phyloP scores from a whole-genome alignment of 208 protist species.

The Naegleria gruberi region DNA sequence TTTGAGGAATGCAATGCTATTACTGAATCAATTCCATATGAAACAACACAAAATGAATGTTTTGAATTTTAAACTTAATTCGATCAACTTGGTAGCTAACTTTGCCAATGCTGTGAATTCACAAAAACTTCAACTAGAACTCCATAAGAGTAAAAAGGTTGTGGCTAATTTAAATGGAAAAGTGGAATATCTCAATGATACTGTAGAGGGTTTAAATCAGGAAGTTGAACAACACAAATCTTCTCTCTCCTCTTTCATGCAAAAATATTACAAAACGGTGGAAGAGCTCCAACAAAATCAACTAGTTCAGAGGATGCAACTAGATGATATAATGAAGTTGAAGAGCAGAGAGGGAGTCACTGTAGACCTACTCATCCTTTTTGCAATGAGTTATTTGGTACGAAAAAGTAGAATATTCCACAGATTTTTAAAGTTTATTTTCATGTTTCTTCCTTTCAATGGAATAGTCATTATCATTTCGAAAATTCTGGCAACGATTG shows the following conservation, averaged over 20 bases:
- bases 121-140: background rate
- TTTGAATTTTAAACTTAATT: background rate
- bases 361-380: background rate
- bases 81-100: background rate
- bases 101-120: background rate
- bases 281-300: background rate
- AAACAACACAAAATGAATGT: background rate
- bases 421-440: background rate
- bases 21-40: background rate
- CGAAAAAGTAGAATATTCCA: background rate
- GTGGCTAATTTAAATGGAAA: background rate
- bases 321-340: background rate
- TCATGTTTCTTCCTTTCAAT: background rate
- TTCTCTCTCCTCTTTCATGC: background rate
- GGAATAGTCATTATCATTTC: background rate
- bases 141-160: background rate
- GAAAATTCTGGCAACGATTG: background rate
- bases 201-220: background rate
- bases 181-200: background rate
- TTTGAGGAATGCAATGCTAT: background rate
- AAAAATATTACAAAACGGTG: background rate
- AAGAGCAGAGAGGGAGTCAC: background rate
- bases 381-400: background rate
- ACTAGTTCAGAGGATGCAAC: background rate
- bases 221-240: background rate